Base-by-base conservation (phyloP, 495 filamentous ascomycete genomes). In the Penicillium robsamsonii region DNA sequence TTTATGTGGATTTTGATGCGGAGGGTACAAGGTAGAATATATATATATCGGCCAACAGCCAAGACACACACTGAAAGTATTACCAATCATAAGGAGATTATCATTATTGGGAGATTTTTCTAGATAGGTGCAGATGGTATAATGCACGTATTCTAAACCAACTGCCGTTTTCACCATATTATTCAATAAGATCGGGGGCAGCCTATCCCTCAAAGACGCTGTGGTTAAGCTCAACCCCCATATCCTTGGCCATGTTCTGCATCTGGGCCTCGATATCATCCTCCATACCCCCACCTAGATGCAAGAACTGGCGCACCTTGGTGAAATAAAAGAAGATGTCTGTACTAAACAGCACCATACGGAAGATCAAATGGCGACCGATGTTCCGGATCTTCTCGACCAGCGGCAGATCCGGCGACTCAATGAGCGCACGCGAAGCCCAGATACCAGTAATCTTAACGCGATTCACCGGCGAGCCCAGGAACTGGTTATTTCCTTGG, bases 371-470 rank as follows among this genome's bases (percentile, higher is more conserved):
- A 72, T 98, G 93, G 5, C 80, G 75, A 37, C 83, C 82, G 20
- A 77, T 78, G 65, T 87, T 85, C 10, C 77, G 64, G 45, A 83
- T 70, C 61, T 84, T 76, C 68, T 87, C 75, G 5, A 58, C 45
- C 60, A 81, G 79, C 9, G 76, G 76, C 38, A 89, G 76, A 69
- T 84, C 80, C 46, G 79, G 75, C 47, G 82, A 82, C 62, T 94
- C 87, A 25, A 84, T 88, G 13, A 96, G 71, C 47, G 88, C 88
- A 10, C 89, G 76, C 38, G 83, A 88, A 0, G 94, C 94, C 94
- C 94, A 97, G 38, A 80, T 79, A 13, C 92, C 93, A 35, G 92
- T 96, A 63, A 96, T 91, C 76, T 96, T 97, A 60, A 98, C 85
- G 1, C 94, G 76, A 68, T 98, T 98, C 15, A 98, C 92, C 0